phyloP scores from a whole-genome alignment of 2,329 filamentous ascomycete species.

The Huntiella decipiens region DNA sequence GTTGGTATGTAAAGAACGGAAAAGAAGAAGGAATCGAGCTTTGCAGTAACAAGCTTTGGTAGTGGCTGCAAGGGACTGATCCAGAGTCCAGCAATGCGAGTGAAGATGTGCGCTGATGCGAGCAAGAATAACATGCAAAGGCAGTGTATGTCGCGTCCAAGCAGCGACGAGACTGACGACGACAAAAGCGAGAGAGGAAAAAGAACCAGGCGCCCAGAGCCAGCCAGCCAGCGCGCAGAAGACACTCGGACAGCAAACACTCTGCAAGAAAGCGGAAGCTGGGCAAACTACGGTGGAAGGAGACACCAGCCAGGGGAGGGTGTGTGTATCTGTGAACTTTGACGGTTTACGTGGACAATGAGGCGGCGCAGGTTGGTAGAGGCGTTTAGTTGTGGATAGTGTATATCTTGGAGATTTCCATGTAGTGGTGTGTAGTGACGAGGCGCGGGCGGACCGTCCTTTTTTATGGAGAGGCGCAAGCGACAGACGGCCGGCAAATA shows the following conservation, averaged over 20 bases:
- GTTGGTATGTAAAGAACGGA: too few species aligned
- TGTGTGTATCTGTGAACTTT: background rate
- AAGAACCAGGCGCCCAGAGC: background rate
- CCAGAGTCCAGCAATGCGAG: background rate
- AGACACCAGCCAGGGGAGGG: background rate
- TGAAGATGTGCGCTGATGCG: too few species aligned
- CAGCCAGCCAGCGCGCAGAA: background rate
- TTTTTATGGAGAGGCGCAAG: too few species aligned
- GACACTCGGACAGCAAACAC: constrained; percentile 10
- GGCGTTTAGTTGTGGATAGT: background rate
- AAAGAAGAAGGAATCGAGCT: background rate
- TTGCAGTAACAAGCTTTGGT: background rate
- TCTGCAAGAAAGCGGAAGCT: background rate
- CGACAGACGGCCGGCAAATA: too few species aligned
- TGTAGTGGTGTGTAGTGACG: background rate
- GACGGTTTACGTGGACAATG: too few species aligned
- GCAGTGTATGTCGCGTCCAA: constrained; percentile 3
- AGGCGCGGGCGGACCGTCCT: background rate
- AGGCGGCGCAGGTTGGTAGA: too few species aligned
- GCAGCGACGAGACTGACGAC: background rate
- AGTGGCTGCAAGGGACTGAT: background rate
- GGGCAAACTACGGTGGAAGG: background rate
- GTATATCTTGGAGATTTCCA: background rate
- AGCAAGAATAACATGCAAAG: background rate
- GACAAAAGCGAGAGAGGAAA: background rate